Evolutionary conservation across 306 rosid species (phyloP), one percentile per base, ranked within the genome.

Genomic region (Citrullus amarus): DNA sequence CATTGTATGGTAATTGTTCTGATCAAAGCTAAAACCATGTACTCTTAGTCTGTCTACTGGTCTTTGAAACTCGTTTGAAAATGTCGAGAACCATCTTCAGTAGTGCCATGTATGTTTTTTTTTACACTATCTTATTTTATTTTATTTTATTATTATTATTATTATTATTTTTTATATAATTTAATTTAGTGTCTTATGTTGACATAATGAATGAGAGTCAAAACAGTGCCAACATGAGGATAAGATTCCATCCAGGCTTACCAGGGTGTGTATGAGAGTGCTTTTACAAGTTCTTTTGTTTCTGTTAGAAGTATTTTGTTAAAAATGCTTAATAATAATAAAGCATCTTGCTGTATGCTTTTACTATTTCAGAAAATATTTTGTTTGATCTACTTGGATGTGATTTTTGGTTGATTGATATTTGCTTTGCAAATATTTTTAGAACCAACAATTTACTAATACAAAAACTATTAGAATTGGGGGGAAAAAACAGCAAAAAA

Each of bases 1-100:
- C 98, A 95, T 82, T 95, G 93, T 77, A 89, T 87, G 96, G 98
- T 91, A 91, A 87, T 81, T 60, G 80, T 77, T 79, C 71, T 66
- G 59, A 62, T 65, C 70, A 20, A 72, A 30, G n/a, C 39, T 53
- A 14, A 44, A 70, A 14, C 51, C 76, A 44, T 2, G n/a, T 70
- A 28, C 11, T 25, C 36, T 46, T 22, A 11, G 39, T 46, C 18
- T 44, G 34, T 11, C n/a, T 46, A 17, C 10, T 57, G 32, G 20
- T 36, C 74, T 44, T 25, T 70, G 36, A 70, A 72, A 72, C 43
- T 48, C 59, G 4, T 72, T 72, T 48, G 77, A 72, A 72, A 72
- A 43, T 41, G 16, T 30, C 30, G n/a, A 41, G 9, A 68, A 68
- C 4, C 54, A 41, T 68, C 75, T 68, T 68, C 53, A n/a, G 16